Conservation (phyloP, 1,139 yeast genomes). For the Blastobotrys buckinghamii region DNA sequence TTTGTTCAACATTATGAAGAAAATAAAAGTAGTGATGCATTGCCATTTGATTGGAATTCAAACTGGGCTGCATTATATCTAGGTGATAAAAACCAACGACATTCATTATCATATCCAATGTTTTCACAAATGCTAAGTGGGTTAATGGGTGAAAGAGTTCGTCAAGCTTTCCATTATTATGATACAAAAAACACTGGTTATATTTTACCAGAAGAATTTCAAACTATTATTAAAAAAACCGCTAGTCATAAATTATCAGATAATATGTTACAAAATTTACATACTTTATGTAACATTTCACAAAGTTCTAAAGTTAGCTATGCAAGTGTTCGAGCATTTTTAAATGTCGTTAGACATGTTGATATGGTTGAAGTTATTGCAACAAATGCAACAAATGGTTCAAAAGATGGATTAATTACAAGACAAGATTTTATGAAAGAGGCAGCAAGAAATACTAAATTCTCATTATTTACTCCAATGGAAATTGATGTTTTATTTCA, state of each 20-base stretch:
- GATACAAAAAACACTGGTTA: slow-evolving; percentile 37
- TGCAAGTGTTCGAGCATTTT: slow-evolving; percentile 41
- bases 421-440: slow-evolving; percentile 36
- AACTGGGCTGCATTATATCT: slow-evolving; percentile 39
- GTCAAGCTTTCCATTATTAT: slow-evolving; percentile 39
- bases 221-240: slow-evolving; percentile 34
- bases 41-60: slow-evolving; percentile 42
- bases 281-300: slow-evolving; percentile 35
- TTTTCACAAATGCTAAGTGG: slow-evolving; percentile 43
- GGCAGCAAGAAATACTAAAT: slow-evolving; percentile 38
- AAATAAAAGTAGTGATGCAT: slow-evolving; percentile 32
- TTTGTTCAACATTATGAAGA: slow-evolving; percentile 36
- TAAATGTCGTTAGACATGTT: slow-evolving; percentile 38
- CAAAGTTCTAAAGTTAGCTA: slow-evolving; percentile 36
- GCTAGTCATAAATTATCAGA: slow-evolving; percentile 40
- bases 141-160: slow-evolving; percentile 41
- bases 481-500: slow-evolving; percentile 42
- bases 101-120: slow-evolving; percentile 37
- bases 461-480: slow-evolving; percentile 40
- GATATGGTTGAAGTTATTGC: slow-evolving; percentile 40
- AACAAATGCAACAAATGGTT: slow-evolving; percentile 29
- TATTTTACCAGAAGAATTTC: slow-evolving; percentile 39
- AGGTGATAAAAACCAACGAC: slow-evolving; percentile 36
- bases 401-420: slow-evolving; percentile 36
- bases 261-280: slow-evolving; percentile 34